Percentiles rank a stretch among this genome's conserved stretches.
Evolutionary conservation across 148 eudicot genomes (phyloP).

Genomic region (Camellia japonica): DNA sequence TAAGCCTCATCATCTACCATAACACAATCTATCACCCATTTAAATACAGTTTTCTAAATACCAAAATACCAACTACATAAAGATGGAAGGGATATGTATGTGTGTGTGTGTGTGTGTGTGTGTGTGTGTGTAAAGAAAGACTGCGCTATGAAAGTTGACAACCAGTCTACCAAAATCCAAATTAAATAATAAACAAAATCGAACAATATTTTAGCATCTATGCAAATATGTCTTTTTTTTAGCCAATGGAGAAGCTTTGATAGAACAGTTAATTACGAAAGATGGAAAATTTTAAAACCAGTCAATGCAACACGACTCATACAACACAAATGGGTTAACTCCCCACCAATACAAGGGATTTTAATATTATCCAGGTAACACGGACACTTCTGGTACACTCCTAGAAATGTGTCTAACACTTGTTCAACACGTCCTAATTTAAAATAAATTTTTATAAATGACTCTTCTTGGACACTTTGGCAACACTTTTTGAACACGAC

Average conservation of each 20-base stretch:
- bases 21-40: neutral
- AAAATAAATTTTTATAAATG: too few species aligned
- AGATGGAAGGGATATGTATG: neutral
- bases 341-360: neutral
- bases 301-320: neutral
- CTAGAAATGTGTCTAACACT: too few species aligned
- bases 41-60: neutral
- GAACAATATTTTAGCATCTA: neutral
- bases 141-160: neutral
- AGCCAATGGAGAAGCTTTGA: neutral
- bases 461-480: too few species aligned
- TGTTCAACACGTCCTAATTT: too few species aligned
- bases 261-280: neutral
- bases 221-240: neutral
- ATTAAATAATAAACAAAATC: neutral
- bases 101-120: too few species aligned
- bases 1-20: neutral
- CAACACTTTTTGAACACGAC: too few species aligned
- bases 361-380: neutral
- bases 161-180: neutral
- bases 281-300: neutral
- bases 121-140: neutral
- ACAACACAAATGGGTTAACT: neutral
- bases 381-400: too few species aligned
- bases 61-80: neutral